Evolutionary conservation across 768 basidiomycete species (phyloP).

Genomic region (Mycena alexandri): DNA sequence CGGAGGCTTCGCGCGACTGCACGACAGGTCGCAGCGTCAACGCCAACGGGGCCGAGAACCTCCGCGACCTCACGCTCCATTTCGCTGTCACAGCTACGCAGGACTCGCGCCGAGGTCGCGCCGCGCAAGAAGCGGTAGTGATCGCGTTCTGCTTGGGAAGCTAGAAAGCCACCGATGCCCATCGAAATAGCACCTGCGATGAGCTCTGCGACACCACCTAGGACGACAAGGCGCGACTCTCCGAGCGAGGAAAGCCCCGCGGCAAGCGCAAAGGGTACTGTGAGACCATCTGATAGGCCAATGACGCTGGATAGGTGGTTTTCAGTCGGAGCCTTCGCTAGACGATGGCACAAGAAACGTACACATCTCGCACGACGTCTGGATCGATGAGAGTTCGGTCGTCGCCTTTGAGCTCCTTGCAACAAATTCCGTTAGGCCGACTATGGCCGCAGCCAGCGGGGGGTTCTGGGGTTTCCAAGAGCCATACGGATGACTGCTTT

Average conservation of each 20-base stretch:
- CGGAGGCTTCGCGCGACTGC: slow-evolving; percentile 83
- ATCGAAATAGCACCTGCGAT: slow-evolving; percentile 97
- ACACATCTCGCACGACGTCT: slow-evolving; percentile 92
- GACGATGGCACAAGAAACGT: no score
- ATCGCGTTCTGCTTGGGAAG: slow-evolving; percentile 96
- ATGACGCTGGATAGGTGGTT: slow-evolving; percentile 68
- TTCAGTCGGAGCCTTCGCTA: no score
- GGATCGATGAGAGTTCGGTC: slow-evolving; percentile 88
- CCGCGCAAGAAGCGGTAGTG: slow-evolving; percentile 87
- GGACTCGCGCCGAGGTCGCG: slow-evolving; percentile 84
- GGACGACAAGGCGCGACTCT: slow-evolving; percentile 88
- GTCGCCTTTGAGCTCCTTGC: slow-evolving; percentile 89
- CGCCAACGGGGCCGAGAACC: slow-evolving; percentile 89
- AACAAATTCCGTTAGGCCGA: slow-evolving; percentile 79
- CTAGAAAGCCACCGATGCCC: slow-evolving; percentile 98
- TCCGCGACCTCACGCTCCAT: slow-evolving; percentile 95
- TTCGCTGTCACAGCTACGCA: slow-evolving; percentile 91
- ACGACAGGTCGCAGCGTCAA: slow-evolving; percentile 84
- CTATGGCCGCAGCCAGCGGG: slow-evolving; percentile 46
- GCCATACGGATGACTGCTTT: no score
- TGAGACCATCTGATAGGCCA: slow-evolving; percentile 91
- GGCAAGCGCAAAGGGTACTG: slow-evolving; percentile 92
- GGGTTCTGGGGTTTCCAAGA: no score
- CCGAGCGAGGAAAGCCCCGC: slow-evolving; percentile 93
- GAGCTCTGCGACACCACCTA: slow-evolving; percentile 95